phyloP scores from a whole-genome alignment of 2,329 filamentous ascomycete species.

The Graphiopsis chlorocephala region DNA sequence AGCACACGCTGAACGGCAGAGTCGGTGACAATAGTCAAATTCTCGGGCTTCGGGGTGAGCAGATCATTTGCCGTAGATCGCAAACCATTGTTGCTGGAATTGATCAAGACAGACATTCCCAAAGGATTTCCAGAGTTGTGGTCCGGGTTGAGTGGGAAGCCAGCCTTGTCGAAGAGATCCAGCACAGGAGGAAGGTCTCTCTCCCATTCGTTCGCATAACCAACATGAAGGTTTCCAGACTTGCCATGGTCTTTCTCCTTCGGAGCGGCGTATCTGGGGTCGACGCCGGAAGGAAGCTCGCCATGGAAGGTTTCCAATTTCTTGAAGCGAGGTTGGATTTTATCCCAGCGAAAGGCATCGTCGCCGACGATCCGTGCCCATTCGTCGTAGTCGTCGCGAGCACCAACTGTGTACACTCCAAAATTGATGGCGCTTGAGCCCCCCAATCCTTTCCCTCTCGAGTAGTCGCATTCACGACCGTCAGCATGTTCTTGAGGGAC shows the following conservation, averaged over 20 bases:
- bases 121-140: constrained; percentile 59
- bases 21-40: constrained; percentile 53
- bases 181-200: constrained; percentile 34
- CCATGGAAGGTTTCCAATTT: constrained; percentile 55
- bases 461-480: constrained; percentile 40
- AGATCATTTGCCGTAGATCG: constrained; percentile 53
- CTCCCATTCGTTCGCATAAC: constrained; percentile 32
- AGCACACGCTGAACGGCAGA: constrained; percentile 50
- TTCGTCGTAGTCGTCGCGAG: constrained; percentile 59
- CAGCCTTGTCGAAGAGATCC: constrained; percentile 41
- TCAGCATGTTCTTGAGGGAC: constrained; percentile 36
- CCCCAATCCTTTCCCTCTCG: constrained; percentile 47
- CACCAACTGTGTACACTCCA: constrained; percentile 52
- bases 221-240: background rate
- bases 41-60: constrained; percentile 44
- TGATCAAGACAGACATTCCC: constrained; percentile 53
- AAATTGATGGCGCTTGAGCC: constrained; percentile 47
- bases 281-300: background rate
- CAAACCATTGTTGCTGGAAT: constrained; percentile 51
- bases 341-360: constrained; percentile 54
- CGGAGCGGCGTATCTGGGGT: constrained; percentile 2
- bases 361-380: constrained; percentile 59
- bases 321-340: constrained; percentile 51
- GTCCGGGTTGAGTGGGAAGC: constrained; percentile 52
- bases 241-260: constrained; percentile 3